Conservation (phyloP, 2,329 filamentous ascomycete genomes). For the Trichoderma koningiopsis region DNA sequence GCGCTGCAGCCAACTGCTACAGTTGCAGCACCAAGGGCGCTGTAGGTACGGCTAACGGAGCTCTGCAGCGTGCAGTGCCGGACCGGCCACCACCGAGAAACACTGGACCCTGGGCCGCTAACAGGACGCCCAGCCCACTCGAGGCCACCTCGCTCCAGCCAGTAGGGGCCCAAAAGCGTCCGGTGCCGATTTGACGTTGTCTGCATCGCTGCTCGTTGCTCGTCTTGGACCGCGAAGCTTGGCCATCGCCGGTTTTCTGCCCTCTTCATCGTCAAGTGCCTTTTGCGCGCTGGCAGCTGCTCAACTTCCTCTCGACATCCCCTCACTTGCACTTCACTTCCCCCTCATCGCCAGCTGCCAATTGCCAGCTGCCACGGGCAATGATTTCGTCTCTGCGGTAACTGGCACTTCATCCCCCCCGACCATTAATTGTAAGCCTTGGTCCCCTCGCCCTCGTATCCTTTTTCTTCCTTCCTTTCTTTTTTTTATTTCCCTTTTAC, state of each 20-base stretch:
- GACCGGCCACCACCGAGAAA: constrained; percentile 13
- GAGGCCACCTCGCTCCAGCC: constrained; percentile 2
- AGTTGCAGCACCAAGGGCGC: background rate
- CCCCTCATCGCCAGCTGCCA: constrained; percentile 31
- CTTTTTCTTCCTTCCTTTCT: constrained; percentile 25
- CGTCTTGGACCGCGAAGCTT: background rate
- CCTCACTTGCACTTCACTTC: constrained; percentile 32
- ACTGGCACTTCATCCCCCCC: constrained; percentile 29
- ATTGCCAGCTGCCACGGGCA: constrained; percentile 36
- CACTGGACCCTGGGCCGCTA: constrained; percentile 3
- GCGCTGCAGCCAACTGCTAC: background rate
- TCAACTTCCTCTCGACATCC: constrained; percentile 27
- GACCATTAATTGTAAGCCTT: constrained; percentile 33
- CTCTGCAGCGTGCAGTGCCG: constrained; percentile 9
- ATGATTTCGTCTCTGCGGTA: constrained; percentile 43
- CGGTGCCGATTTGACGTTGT: constrained; percentile 1
- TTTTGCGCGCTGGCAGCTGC: background rate
- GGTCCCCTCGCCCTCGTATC: constrained; percentile 29
- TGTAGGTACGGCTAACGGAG: constrained; percentile 3
- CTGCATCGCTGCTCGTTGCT: background rate
- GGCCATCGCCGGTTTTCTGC: background rate
- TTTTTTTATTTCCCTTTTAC: background rate
- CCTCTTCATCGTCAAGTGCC: background rate
- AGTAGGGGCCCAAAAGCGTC: constrained; percentile 4
- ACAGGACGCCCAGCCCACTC: background rate